Evolutionary conservation across 768 basidiomycete species (phyloP).

Genomic region (Phylloporus sp.): DNA sequence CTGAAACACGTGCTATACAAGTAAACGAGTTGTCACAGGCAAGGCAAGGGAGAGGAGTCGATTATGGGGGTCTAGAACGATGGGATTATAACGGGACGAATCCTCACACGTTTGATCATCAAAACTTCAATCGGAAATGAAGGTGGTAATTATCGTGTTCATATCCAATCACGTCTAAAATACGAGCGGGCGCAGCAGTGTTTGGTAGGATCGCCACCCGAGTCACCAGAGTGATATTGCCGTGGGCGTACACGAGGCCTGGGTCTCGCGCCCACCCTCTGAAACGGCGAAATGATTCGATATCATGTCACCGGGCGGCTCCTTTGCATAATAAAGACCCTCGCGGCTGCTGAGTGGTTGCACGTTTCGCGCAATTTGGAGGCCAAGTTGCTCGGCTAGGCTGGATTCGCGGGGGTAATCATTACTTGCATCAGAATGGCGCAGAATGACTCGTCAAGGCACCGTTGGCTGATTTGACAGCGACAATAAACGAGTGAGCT

Average conservation of each 20-base stretch:
- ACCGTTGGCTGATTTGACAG: not conserved
- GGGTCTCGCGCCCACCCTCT: not conserved
- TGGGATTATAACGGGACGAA: not conserved
- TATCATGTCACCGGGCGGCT: not conserved
- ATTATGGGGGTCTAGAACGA: not conserved
- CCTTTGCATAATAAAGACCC: not conserved
- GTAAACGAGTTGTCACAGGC: not conserved
- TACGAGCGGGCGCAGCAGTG: not conserved
- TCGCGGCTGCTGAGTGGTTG: not conserved
- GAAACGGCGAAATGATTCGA: not conserved
- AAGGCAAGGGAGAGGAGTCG: not conserved
- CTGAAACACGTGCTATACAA: not conserved
- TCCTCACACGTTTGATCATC: slow-evolving; percentile 3
- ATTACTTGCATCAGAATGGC: slow-evolving; percentile 1
- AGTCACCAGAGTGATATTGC: not conserved
- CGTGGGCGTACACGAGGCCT: not conserved
- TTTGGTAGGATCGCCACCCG: not conserved
- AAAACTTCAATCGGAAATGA: slow-evolving; percentile 8
- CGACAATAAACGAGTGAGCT: slow-evolving; percentile 7
- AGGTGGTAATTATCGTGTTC: not conserved
- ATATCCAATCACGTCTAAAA: not conserved
- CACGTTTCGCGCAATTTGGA: not conserved
- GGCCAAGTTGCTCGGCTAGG: too few relatives aligned
- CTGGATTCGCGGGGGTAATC: slow-evolving; percentile 5
- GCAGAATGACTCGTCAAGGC: slow-evolving; percentile 5